Base-by-base conservation (phyloP, 441 rosid species). In the Euphorbia celastroides region DNA sequence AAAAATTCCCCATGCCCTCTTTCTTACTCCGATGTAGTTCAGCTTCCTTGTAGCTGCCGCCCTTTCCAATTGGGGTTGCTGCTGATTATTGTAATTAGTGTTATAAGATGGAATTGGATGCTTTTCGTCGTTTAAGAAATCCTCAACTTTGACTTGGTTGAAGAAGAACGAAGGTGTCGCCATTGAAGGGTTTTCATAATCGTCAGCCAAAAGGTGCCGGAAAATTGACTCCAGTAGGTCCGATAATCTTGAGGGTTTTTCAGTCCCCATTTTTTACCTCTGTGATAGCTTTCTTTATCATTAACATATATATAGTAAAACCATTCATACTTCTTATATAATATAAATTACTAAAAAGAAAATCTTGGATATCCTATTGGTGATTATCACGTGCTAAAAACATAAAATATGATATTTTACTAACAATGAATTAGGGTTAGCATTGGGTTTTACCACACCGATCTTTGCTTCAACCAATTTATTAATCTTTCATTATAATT, bases 1-100 rank as follows among this genome's bases (percentile, higher is more conserved):
- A 65, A 77, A 89, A 61, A 83, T 91, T 50, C 96, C 97, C 97
- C 97, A 91, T 9, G 96, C 96, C 66, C 98, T 74, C 77, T 75
- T 86, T 63, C 98, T 84, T 59, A 92, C 96, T 2, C 98, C 96
- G 52, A 87, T 82, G 30, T 85, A 89, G 19, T 82, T 89, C 44
- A 41, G 2, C 77, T 77, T 82, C 34, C 87, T 85, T 77, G 64
- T 81, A 11, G 64, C 7, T 41, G 75, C 70, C 22, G 46, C 75
- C 51, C 65, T 19, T 9, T 4, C 38, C 38, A 34, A 34, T 34
- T 34, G 38, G 38, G 9, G 9, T 9, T 3, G 44, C 44, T 41
- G 44, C 44, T 3, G 44, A 41, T 41, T 41, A 41, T 41, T 10
- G 1, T 41, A 7, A 10, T 41, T 9, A 41, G 1, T 7, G 12